Percentiles rank a stretch among this genome's conserved stretches.
These are phyloP conservation scores for Lepiota brunneoincarnata DNA, from an alignment of 768 basidiomycete genomes.

Conservation along the genomic window DNA sequence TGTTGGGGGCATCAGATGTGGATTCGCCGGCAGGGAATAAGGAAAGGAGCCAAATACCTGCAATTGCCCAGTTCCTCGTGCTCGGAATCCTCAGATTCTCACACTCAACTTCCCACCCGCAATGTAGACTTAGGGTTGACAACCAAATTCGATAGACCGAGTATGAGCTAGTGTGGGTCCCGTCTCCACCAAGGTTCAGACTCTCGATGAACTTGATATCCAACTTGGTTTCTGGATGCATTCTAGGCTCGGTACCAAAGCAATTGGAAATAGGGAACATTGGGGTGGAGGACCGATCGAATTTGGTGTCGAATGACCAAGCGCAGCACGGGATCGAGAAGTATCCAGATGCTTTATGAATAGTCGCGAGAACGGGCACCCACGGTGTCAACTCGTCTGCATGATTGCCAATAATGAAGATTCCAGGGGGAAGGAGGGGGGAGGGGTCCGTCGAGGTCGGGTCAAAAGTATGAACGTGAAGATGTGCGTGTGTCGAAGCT, in stretches of 20 bases:
- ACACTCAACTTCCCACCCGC: slow-evolving; percentile 86
- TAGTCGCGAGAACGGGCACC: slow-evolving; percentile 78
- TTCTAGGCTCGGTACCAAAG: not conserved
- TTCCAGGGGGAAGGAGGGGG: slow-evolving; percentile 35
- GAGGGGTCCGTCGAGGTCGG: slow-evolving; percentile 36
- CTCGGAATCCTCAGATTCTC: slow-evolving; percentile 89
- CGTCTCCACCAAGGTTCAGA: slow-evolving; percentile 63
- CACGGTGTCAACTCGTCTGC: slow-evolving; percentile 96
- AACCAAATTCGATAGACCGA: slow-evolving; percentile 87
- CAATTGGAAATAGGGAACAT: slow-evolving; percentile 24
- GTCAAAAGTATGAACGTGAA: slow-evolving; percentile 72
- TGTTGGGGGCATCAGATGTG: slow-evolving; percentile 19
- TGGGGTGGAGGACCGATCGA: slow-evolving; percentile 45
- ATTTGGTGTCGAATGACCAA: slow-evolving; percentile 74
- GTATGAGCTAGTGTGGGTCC: slow-evolving; percentile 65
- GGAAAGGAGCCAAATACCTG: slow-evolving; percentile 53
- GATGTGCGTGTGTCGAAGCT: slow-evolving; percentile 48
- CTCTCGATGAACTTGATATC: slow-evolving; percentile 25
- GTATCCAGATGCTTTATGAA: slow-evolving; percentile 61
- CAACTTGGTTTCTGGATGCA: slow-evolving; percentile 1
- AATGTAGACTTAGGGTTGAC: slow-evolving; percentile 63
- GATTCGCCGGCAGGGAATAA: not conserved
- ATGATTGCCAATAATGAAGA: slow-evolving; percentile 92
- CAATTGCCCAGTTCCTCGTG: slow-evolving; percentile 89
- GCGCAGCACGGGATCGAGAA: slow-evolving; percentile 89